Evolutionary conservation across 2,329 filamentous ascomycete genomes (phyloP), one percentile per base, ranked within the genome.

Genomic region (Pseudogymnoascus sp.): DNA sequence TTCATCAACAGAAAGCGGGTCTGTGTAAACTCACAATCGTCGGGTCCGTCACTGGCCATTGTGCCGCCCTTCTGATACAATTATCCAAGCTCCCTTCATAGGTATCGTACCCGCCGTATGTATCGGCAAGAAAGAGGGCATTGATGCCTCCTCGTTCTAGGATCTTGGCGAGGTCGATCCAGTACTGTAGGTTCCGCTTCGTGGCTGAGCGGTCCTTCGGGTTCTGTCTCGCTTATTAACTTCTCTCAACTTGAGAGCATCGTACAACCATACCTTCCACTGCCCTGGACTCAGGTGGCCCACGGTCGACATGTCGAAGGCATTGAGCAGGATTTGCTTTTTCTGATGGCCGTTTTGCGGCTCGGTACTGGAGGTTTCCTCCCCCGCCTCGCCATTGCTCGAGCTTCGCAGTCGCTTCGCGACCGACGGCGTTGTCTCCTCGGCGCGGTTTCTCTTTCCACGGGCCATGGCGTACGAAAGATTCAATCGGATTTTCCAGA

Each of bases 41-140:
- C 0, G 87, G 86, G 70, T 89, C 87, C 63, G 87, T 88, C 5
- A 89, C 84, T 0, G 86, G 87, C 83, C 84, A 89, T 72, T 89
- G 87, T 0, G 87, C 86, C 1, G 85, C 87, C 0, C 85, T 83
- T 1, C 79, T 71, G 59, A 88, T 81, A 1, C 86, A 84, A 0
- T 86, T 82, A 4, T 82, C 79, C 4, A 89, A 76, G 33, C 66
- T 70, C 62, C 82, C 85, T 8, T 78, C 74, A 72, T 88, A 89
- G 1, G 89, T 85, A 74, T 90, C 86, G 70, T 89, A 89, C 5
- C 84, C 84, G 2, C 84, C 84, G 74, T 67, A 68, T 2, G 67
- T 71, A 68, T 89, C 86, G 0, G 86, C 86, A 3, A 89, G 77
- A 69, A 88, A 88, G 4, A 89, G 72, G 0, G 84, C 84, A 64